Base-by-base conservation (phyloP, 352 stramenopile species). In the Phytophthora ramorum region DNA sequence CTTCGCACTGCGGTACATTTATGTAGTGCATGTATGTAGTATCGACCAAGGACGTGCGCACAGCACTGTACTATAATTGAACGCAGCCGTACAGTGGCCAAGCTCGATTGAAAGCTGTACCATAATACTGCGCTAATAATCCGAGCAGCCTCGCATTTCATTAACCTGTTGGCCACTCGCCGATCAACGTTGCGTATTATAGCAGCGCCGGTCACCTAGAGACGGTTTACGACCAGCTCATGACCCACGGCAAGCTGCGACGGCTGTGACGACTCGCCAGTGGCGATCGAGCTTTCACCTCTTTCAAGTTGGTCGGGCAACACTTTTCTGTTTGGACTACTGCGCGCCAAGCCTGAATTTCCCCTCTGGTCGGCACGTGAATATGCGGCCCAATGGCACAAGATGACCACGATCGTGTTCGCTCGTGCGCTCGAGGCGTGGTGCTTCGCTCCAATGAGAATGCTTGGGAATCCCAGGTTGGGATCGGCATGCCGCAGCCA, bases 371-470 rank as follows among this genome's bases (percentile, higher is more conserved):
- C 55, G 55, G 34, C 32, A 19, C 26, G 38, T 50, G 38, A n/a
- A 51, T 51, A 26, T 47, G 40, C 10, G 12, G n/a, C 40, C 35
- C n/a, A 47, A 47, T 26, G 19, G 30, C 52, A 34, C 38, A 34
- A 17, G 35, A 41, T 12, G 35, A 17, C 35, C 13, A 12, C 35
- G 35, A 17, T 9, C 34, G 32, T 17, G 16, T 9, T 26, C 19
- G 35, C n/a, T 19, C 19, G 7, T 24, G n/a, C 30, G 13, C 53
- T 45, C 41, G 26, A 24, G n/a, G 45, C 55, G 32, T 58, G 37
- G 22, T 35, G 38, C 41, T 34, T 60, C 30, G 28, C 28, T 66
- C 58, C 58, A 66, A 60, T 59, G 19, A 40, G 20, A 59, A 45
- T 19, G 7, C 16, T n/a, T n/a, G n/a, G n/a, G n/a, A n/a, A n/a